Evolutionary conservation across 2,329 filamentous ascomycete species (phyloP).

Genomic region (Fusarium kyushuense): DNA sequence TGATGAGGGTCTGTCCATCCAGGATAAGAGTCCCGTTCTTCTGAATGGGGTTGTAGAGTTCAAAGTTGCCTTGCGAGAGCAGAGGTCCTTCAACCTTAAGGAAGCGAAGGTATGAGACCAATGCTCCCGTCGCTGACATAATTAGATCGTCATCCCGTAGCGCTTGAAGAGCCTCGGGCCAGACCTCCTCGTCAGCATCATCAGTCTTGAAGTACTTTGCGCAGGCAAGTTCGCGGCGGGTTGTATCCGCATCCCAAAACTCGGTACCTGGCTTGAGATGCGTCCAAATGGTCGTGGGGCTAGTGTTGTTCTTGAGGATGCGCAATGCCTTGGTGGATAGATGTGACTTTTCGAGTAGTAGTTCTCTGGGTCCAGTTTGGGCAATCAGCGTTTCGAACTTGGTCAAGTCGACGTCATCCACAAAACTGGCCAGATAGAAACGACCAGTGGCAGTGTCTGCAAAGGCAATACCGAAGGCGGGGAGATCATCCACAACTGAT

Average conservation of each 20-base stretch:
- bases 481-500: constrained; percentile 76
- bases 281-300: constrained; percentile 95
- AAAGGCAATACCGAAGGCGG: constrained; percentile 91
- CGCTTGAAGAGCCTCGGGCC: constrained; percentile 81
- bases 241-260: constrained; percentile 89
- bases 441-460: constrained; percentile 96
- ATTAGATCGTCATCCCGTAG: constrained; percentile 81
- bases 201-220: constrained; percentile 80
- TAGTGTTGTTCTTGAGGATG: constrained; percentile 95
- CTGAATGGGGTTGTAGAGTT: constrained; percentile 89
- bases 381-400: constrained; percentile 98
- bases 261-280: constrained; percentile 87
- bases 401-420: constrained; percentile 92
- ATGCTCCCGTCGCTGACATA: constrained; percentile 91
- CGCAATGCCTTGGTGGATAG: constrained; percentile 90
- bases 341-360: constrained; percentile 87
- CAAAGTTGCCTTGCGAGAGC: constrained; percentile 90
- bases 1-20: constrained; percentile 96
- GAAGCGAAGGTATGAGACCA: constrained; percentile 86
- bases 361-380: constrained; percentile 87
- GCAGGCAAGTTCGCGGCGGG: constrained; percentile 82
- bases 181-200: constrained; percentile 69
- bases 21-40: constrained; percentile 92
- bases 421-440: constrained; percentile 92
- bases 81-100: constrained; percentile 91